phyloP scores from a whole-genome alignment of 1,284 basidiomycete species.

The Naganishia sp. region DNA sequence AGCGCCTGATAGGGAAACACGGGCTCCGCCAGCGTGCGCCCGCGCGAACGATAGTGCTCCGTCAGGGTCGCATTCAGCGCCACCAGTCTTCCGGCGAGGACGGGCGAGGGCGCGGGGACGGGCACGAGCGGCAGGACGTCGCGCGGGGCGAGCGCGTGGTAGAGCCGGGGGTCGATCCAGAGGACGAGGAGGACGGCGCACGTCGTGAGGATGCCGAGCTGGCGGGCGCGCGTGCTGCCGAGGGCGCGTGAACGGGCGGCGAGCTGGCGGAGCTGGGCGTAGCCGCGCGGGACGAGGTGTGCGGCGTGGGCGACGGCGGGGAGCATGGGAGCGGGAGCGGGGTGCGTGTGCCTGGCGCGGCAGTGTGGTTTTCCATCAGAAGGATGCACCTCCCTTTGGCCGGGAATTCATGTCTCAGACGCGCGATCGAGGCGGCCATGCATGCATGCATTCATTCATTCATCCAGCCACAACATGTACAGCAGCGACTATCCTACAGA shows the following conservation, averaged over 20 bases:
- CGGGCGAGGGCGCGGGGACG: conserved; percentile 8
- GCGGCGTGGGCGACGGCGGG: background rate
- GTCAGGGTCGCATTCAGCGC: conserved; percentile 16
- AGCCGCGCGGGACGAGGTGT: conserved; percentile 3
- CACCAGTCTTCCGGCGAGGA: conserved; percentile 3
- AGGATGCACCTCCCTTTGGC: too few species aligned
- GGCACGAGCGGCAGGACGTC: conserved; percentile 28
- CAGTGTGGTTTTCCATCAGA: too few species aligned
- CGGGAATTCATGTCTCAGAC: too few species aligned
- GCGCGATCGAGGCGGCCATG: too few species aligned
- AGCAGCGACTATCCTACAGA: background rate
- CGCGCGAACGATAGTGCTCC: conserved; percentile 28
- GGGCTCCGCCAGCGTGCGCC: conserved; percentile 33
- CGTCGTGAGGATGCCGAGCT: conserved; percentile 7
- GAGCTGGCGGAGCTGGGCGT: conserved; percentile 10
- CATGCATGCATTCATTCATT: background rate
- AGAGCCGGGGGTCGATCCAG: conserved; percentile 30
- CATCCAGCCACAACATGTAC: conserved; percentile 13
- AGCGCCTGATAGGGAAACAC: conserved; percentile 43
- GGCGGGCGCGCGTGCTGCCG: conserved; percentile 22
- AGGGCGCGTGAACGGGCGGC: conserved; percentile 13
- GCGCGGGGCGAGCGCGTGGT: conserved; percentile 22
- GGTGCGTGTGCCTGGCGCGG: too few species aligned
- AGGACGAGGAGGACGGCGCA: conserved; percentile 20
- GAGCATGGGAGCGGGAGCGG: background rate